Conservation (phyloP, 805 yeast genomes). For the Kodamaea jinghongensis region DNA sequence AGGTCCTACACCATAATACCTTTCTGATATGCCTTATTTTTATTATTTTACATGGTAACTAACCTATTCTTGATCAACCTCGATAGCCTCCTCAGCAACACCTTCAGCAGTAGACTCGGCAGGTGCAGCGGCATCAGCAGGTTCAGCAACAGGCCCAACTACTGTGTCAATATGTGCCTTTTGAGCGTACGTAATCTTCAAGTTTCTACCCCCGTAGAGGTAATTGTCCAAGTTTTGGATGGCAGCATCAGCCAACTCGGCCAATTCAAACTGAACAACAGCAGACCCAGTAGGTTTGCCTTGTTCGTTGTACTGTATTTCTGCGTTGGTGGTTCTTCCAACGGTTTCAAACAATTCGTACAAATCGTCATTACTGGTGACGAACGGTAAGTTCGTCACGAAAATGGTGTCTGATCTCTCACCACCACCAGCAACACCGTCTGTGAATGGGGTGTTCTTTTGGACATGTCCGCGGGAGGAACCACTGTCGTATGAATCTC, state of each 20-base stretch:
- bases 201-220: conserved; percentile 77
- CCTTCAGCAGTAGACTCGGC: conserved; percentile 7
- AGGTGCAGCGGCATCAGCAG: conserved; percentile 6
- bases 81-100: conserved; percentile 1
- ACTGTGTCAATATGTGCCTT: conserved; percentile 9
- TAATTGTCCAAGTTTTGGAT: conserved; percentile 74
- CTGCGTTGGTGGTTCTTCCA: conserved; percentile 74
- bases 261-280: conserved; percentile 71
- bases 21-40: no score
- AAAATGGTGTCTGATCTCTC: conserved; percentile 49
- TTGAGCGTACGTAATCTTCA: conserved; percentile 66
- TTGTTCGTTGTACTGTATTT: conserved; percentile 53
- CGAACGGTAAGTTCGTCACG: conserved; percentile 81
- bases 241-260: conserved; percentile 70
- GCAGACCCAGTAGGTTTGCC: conserved; percentile 82
- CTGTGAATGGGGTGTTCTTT: conserved; percentile 57
- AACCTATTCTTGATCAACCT: conserved; percentile 3
- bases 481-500: conserved; percentile 15
- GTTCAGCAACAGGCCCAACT: conserved; percentile 1
- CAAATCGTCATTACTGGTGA: conserved; percentile 83
- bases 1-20: no score
- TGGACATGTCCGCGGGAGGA: conserved; percentile 13
- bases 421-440: conserved; percentile 61
- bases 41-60: conserved; percentile 1
- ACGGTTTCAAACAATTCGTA: conserved; percentile 82